Evolutionary conservation across 768 basidiomycete species (phyloP), one percentile per base, ranked within the genome.

Genomic region (Scleroderma citrinum): DNA sequence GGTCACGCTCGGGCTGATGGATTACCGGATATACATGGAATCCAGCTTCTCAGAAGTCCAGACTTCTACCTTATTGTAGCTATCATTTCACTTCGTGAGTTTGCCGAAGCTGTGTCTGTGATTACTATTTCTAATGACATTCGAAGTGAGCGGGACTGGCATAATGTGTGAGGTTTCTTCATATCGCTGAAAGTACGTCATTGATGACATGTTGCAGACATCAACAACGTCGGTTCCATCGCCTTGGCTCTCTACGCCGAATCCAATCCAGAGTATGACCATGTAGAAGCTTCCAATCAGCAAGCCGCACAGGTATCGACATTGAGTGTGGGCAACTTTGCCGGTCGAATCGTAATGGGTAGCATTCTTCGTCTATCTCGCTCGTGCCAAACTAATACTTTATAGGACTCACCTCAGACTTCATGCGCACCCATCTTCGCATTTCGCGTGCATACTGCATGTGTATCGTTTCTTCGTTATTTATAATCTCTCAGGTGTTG

Each of bases 301-400:
- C 93, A 96, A 70, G 82, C 90, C 0, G 72, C 79, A 4, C 92
- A 96, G 58, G 93, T 96, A 1, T 91, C 90, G 0, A 73, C 79
- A 5, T 75, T 94, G 54, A 91, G 87, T 57, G 49, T 94, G 21
- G 83, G 82, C 67, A 96, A 92, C 62, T 95, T 83, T 49, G 58
- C 74, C 1, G 92, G 92, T 1, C 80, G 92, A 34, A 77, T 94
- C 38, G 50, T 82, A 23, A 83, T 92, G 16, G 91, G 88, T 89
- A 38, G 47, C 12, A 8, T 7, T 2, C 11, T 14, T 6, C 3
- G 20, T 16, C 23, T 20, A 5, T n/a, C 21, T 14, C 47, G 23
- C 39, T 46, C n/a, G n/a, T 37, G n/a, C 36, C 8, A 17, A 7
- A 5, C 6, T 13, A 24, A 46, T 14, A 16, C 32, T 16, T 34